These are phyloP conservation scores for Bryum argenteum DNA, from an alignment of 225 moss, liverwort and hornwort species.

Conservation along the genomic window DNA sequence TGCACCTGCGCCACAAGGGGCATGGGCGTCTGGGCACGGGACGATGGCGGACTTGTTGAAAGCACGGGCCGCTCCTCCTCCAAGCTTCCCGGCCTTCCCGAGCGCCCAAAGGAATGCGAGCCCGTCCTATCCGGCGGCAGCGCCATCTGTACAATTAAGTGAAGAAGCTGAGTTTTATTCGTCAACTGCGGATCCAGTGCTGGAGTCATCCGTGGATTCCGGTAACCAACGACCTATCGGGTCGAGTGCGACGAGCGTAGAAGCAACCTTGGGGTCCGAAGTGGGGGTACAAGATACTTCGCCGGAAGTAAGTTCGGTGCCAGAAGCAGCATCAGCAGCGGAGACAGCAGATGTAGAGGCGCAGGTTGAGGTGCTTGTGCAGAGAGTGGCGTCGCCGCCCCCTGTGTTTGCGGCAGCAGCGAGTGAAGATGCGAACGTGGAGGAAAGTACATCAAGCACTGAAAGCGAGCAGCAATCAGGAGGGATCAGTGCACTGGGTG, in stretches of 20 bases:
- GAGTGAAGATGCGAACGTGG: constrained; percentile 37
- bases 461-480: constrained; percentile 52
- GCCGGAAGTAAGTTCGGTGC: constrained; percentile 31
- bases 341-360: constrained; percentile 45
- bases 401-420: constrained; percentile 34
- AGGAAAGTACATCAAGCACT: constrained; percentile 36
- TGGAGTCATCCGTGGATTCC: constrained; percentile 55
- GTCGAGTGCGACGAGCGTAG: constrained; percentile 44
- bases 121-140: constrained; percentile 30
- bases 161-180: constrained; percentile 56
- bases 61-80: constrained; percentile 46
- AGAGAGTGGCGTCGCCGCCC: constrained; percentile 46
- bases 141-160: constrained; percentile 24
- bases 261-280: constrained; percentile 40
- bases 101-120: constrained; percentile 23
- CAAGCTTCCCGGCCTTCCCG: constrained; percentile 35
- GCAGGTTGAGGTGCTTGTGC: constrained; percentile 43
- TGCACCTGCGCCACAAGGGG: constrained; percentile 46
- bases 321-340: constrained; percentile 24
- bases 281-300: constrained; percentile 30
- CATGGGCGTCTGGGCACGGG: constrained; percentile 53
- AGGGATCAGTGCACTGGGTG: constrained; percentile 51
- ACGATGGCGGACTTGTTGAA: constrained; percentile 68
- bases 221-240: constrained; percentile 71
- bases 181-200: constrained; percentile 56